Percentiles rank a stretch among this genome's conserved stretches.
Conservation (phyloP, 108 stramenopile genomes). For the Cyclotella cryptica region DNA sequence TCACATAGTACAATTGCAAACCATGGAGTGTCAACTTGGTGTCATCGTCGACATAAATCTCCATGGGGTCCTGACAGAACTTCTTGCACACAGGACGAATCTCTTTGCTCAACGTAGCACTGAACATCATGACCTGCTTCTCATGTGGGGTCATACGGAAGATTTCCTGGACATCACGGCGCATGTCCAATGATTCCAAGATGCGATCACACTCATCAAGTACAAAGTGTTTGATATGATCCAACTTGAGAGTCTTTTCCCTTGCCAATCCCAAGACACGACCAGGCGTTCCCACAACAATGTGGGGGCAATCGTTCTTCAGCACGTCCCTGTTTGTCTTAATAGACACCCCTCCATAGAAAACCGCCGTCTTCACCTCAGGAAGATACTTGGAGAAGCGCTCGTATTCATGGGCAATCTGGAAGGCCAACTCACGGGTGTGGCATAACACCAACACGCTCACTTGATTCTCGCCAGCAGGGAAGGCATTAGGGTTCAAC, state of each 20-base stretch:
- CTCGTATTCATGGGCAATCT: conserved; percentile 99
- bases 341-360: conserved; percentile 97
- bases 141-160: conserved; percentile 99
- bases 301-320: conserved; percentile 95
- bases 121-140: conserved; percentile 99
- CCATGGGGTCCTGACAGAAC: conserved; percentile 99
- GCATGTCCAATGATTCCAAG: conserved; percentile 97
- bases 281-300: conserved; percentile 99
- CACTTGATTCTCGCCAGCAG: conserved; percentile 81
- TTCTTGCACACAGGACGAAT: conserved; percentile 98
- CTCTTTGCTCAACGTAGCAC: conserved; percentile 97
- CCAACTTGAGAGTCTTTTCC: conserved; percentile 93
- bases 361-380: conserved; percentile 96
- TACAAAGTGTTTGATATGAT: conserved; percentile 99
- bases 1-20: conserved; percentile 98
- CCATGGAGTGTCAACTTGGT: conserved; percentile 99
- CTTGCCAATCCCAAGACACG: conserved; percentile 91
- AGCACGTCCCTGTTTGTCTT: conserved; percentile 88
- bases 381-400: conserved; percentile 99
- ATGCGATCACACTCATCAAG: conserved; percentile 99
- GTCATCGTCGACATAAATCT: conserved; percentile 99
- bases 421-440: conserved; percentile 99
- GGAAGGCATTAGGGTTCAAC: conserved; percentile 73
- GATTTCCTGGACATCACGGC: conserved; percentile 97
- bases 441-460: conserved; percentile 96